phyloP scores from a whole-genome alignment of 1,139 yeast genomes.

The Hyphopichia buzzinii region DNA sequence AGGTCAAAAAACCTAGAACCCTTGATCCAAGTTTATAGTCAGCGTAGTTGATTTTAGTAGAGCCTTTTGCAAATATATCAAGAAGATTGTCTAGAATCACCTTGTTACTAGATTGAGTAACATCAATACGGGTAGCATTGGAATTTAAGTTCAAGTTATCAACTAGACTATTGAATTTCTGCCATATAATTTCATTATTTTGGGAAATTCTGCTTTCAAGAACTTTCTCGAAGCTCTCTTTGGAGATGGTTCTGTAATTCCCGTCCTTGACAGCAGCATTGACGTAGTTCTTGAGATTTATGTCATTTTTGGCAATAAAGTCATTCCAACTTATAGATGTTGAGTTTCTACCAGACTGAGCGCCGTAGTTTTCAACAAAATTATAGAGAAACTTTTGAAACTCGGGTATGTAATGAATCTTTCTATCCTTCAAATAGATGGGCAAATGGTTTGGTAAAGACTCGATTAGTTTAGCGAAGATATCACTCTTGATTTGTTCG shows the following conservation, averaged over 20 bases:
- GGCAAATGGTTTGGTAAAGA: conserved; percentile 33
- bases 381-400: conserved; percentile 36
- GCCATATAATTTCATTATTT: conserved; percentile 23
- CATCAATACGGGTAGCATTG: conserved; percentile 3
- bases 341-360: neutral
- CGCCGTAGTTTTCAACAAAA: conserved; percentile 29
- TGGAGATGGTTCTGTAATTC: conserved; percentile 15
- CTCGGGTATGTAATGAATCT: conserved; percentile 40
- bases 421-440: conserved; percentile 30
- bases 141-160: conserved; percentile 19
- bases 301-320: conserved; percentile 20
- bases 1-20: conserved; percentile 42
- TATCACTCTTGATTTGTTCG: conserved; percentile 18
- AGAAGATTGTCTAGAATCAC: conserved; percentile 26
- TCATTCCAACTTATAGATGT: conserved; percentile 17
- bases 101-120: conserved; percentile 13
- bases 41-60: conserved; percentile 41
- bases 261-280: conserved; percentile 7
- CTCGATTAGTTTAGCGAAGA: conserved; percentile 20
- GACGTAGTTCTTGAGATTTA: conserved; percentile 18
- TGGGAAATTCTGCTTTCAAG: conserved; percentile 20
- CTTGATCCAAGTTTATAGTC: conserved; percentile 41
- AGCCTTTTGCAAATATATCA: conserved; percentile 34
- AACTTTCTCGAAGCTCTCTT: conserved; percentile 19
- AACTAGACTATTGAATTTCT: conserved; percentile 26